A percentile compares a stretch with the other conserved stretches of the same genome.
These are phyloP conservation scores for Pseudoperonospora humuli DNA, from an alignment of 352 stramenopile genomes.

Conservation along the genomic window DNA sequence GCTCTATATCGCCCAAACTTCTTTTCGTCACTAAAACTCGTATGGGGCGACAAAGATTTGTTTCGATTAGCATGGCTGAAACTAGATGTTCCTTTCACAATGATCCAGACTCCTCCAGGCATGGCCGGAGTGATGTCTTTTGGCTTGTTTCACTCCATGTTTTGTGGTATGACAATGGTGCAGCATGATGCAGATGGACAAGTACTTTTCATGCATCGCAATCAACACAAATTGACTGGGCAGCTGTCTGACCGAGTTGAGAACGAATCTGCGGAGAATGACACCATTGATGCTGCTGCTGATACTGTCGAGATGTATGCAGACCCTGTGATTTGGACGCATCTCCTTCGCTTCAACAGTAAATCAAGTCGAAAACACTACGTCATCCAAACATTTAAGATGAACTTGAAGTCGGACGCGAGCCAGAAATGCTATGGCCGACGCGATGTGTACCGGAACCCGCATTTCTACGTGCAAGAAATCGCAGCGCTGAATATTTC, in stretches of 20 bases:
- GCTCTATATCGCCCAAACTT: conserved; percentile 25
- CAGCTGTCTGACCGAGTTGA: neutral
- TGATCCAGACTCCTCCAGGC: conserved; percentile 40
- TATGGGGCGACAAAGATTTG: conserved; percentile 29
- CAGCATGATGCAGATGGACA: conserved; percentile 23
- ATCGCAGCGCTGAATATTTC: conserved; percentile 17
- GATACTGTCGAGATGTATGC: conserved; percentile 4
- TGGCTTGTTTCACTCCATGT: conserved; percentile 21
- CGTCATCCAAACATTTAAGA: conserved; percentile 32
- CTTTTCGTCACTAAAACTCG: conserved; percentile 25
- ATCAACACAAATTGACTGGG: conserved; percentile 33
- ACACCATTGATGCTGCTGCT: neutral
- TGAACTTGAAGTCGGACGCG: conserved; percentile 18
- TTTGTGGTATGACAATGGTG: conserved; percentile 42
- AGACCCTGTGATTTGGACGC: conserved; percentile 50
- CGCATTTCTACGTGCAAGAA: conserved; percentile 29
- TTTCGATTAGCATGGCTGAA: conserved; percentile 56
- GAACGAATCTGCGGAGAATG: conserved; percentile 1
- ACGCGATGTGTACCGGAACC: conserved; percentile 20
- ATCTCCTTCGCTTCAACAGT: conserved; percentile 45
- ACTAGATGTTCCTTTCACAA: conserved; percentile 32
- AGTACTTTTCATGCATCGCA: conserved; percentile 46
- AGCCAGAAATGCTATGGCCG: conserved; percentile 46
- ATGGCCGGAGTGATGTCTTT: conserved; percentile 26
- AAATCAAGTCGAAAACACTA: conserved; percentile 24